Evolutionary conservation across 2,329 filamentous ascomycete species (phyloP).

Genomic region (Fusarium sp.): DNA sequence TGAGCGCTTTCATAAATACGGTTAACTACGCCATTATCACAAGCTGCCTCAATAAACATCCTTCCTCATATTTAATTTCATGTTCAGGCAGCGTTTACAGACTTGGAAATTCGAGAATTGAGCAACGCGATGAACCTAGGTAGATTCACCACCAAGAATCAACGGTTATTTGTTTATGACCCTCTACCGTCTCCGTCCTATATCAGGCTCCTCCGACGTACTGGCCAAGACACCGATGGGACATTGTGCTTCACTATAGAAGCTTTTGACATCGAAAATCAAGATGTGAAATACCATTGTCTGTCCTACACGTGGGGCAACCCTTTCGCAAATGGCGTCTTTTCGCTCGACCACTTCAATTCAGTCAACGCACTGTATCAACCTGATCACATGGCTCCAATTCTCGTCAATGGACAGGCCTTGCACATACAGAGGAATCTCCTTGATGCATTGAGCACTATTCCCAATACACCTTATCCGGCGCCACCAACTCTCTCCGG

Average conservation of each 20-base stretch:
- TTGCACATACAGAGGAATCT: conserved; percentile 43
- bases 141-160: not conserved
- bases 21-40: not conserved
- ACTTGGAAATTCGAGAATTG: not conserved
- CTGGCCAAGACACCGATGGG: conserved; percentile 21
- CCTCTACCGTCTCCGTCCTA: conserved; percentile 18
- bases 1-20: not conserved
- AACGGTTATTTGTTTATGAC: conserved; percentile 12
- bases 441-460: conserved; percentile 36
- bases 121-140: not conserved
- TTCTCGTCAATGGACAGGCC: conserved; percentile 34
- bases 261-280: conserved; percentile 30
- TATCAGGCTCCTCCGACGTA: conserved; percentile 35
- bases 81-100: not conserved
- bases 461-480: conserved; percentile 20
- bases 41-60: not conserved
- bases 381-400: conserved; percentile 21
- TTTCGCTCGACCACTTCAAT: conserved; percentile 34
- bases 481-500: conserved; percentile 14
- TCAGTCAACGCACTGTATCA: conserved; percentile 27
- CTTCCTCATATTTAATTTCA: not conserved
- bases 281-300: conserved; percentile 37
- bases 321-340: conserved; percentile 42
- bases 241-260: conserved; percentile 35
- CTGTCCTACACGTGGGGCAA: conserved; percentile 50